Evolutionary conservation across 1,284 basidiomycete species (phyloP).

Genomic region (Heterobasidion parviporum): DNA sequence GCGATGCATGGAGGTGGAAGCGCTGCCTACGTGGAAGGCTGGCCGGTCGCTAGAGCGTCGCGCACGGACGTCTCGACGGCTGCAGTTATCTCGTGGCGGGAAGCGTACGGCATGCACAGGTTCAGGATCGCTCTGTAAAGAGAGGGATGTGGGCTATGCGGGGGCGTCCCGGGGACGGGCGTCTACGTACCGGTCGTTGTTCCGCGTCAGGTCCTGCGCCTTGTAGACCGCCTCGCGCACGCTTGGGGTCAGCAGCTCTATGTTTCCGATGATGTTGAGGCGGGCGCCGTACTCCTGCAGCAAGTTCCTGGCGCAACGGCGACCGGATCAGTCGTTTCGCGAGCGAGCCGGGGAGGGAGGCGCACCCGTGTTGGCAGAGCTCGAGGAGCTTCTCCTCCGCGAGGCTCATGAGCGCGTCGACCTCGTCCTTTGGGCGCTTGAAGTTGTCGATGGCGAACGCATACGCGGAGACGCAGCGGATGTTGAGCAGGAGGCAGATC

Average conservation of each 20-base stretch:
- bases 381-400: conserved; percentile 80
- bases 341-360: not conserved
- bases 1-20: not conserved
- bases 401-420: conserved; percentile 81
- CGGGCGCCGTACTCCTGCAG: conserved; percentile 79
- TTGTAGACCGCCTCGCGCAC: conserved; percentile 67
- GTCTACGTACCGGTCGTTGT: conserved; percentile 58
- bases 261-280: conserved; percentile 78
- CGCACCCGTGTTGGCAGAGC: conserved; percentile 75
- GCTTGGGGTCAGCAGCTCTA: conserved; percentile 66
- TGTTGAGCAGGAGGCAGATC: conserved; percentile 68
- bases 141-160: not conserved
- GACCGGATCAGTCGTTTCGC: not conserved
- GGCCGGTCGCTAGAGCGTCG: conserved; percentile 7
- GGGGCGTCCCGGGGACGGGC: not conserved
- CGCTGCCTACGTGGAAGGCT: conserved; percentile 10
- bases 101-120: conserved; percentile 91
- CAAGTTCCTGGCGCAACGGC: conserved; percentile 46
- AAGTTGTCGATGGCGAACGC: conserved; percentile 99
- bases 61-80: conserved; percentile 44
- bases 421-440: conserved; percentile 81
- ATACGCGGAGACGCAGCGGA: conserved; percentile 86
- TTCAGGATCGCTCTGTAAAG: conserved; percentile 77
- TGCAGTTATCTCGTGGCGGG: conserved; percentile 85
- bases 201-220: conserved; percentile 75